Evolutionary conservation across 805 yeast genomes (phyloP).

Genomic region (Wickerhamiella occidentalis): DNA sequence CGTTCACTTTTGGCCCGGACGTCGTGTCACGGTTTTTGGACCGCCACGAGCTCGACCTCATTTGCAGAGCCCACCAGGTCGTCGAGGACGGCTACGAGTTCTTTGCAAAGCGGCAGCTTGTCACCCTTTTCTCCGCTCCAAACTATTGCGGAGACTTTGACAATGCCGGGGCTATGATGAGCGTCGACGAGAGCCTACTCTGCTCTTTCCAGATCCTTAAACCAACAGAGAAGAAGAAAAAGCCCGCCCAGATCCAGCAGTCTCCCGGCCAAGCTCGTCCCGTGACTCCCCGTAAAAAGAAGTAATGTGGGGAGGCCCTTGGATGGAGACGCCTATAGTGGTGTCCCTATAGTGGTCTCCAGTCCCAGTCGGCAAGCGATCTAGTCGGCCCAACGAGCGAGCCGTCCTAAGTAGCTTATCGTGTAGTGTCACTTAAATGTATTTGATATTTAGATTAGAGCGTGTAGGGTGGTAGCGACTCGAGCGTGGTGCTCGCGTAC

Average conservation of each 20-base stretch:
- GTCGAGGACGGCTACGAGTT: conserved; percentile 99
- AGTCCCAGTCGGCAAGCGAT: too few relatives aligned
- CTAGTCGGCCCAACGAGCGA: too few relatives aligned
- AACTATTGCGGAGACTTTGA: conserved; percentile 98
- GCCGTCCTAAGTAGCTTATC: too few relatives aligned
- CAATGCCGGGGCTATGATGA: conserved; percentile 99
- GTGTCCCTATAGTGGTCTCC: too few relatives aligned
- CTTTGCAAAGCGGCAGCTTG: conserved; percentile 89
- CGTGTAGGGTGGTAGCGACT: too few relatives aligned
- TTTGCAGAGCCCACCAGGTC: conserved; percentile 97
- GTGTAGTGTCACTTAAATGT: background rate
- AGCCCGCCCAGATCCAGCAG: conserved; percentile 33
- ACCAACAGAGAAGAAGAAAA: conserved; percentile 94
- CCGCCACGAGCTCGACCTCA: conserved; percentile 94
- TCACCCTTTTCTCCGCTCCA: conserved; percentile 91
- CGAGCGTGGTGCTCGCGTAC: too few relatives aligned
- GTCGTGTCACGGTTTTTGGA: conserved; percentile 92
- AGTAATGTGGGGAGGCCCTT: conserved; percentile 7
- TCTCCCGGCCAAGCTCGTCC: conserved; percentile 33
- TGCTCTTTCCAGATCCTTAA: conserved; percentile 88
- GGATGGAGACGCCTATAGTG: too few relatives aligned
- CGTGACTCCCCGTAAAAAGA: conserved; percentile 44
- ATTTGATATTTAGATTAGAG: background rate
- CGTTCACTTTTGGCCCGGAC: conserved; percentile 99
- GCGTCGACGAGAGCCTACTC: conserved; percentile 88